Evolutionary conservation across 768 basidiomycete genomes (phyloP).

Genomic region (Leccinum sublutescens): DNA sequence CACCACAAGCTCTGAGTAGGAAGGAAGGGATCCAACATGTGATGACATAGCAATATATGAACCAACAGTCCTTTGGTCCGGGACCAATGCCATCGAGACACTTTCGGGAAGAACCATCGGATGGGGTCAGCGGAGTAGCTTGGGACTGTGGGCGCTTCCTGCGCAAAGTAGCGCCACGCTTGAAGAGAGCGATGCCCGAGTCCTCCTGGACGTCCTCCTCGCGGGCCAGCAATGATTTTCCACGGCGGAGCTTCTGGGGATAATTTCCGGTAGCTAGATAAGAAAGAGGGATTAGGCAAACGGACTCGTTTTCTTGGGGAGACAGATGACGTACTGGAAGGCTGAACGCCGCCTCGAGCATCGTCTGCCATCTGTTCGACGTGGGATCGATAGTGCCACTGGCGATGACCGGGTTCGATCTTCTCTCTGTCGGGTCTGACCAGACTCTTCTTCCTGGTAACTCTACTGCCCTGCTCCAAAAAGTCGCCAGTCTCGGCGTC

Average conservation of each 20-base stretch:
- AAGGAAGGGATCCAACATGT: conserved; percentile 83
- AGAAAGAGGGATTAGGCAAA: conserved; percentile 7
- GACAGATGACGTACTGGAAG: conserved; percentile 65
- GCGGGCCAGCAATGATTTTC: conserved; percentile 84
- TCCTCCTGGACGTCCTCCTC: conserved; percentile 86
- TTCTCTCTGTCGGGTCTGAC: conserved; percentile 93
- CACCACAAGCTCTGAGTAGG: conserved; percentile 75
- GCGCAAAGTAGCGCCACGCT: conserved; percentile 76
- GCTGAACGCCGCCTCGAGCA: conserved; percentile 67
- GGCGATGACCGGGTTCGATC: conserved; percentile 90
- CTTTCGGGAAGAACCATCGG: conserved; percentile 39
- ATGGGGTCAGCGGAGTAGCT: conserved; percentile 36
- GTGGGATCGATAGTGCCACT: conserved; percentile 92
- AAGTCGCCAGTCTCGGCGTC: conserved; percentile 34
- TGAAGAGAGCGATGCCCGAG: conserved; percentile 90
- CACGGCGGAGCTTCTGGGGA: conserved; percentile 69
- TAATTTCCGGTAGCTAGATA: conserved; percentile 72
- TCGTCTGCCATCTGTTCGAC: conserved; percentile 76
- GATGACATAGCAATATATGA: conserved; percentile 86
- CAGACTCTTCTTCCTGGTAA: conserved; percentile 86
- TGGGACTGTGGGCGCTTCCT: conserved; percentile 56
- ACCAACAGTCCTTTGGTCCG: conserved; percentile 92
- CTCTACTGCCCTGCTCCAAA: conserved; percentile 48
- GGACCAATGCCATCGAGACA: conserved; percentile 76
- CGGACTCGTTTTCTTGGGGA: not conserved